Conservation (phyloP, 1,284 basidiomycete genomes). For the Heterobasidion irregulare region DNA sequence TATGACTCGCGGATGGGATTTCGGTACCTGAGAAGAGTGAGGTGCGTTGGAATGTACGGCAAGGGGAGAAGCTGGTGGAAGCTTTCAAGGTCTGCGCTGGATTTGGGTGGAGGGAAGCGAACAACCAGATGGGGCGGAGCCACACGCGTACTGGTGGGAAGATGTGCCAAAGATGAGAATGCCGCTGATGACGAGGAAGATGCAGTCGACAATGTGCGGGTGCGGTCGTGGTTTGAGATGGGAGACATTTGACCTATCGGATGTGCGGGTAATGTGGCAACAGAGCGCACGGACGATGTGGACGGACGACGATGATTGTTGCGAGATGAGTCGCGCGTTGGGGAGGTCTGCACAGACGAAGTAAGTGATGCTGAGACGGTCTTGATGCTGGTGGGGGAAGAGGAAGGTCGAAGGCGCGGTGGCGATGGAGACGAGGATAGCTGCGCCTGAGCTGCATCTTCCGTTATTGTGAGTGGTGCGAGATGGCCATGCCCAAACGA, state of each 20-base stretch:
- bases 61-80: constrained; percentile 62
- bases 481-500: constrained; percentile 41
- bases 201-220: constrained; percentile 58
- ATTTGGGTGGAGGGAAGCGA: constrained; percentile 48
- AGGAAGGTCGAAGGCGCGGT: neutral
- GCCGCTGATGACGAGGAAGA: constrained; percentile 52
- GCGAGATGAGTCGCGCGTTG: constrained; percentile 18
- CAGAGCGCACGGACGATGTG: constrained; percentile 57
- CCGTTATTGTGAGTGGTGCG: constrained; percentile 30
- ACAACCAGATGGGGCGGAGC: constrained; percentile 38
- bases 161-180: constrained; percentile 51
- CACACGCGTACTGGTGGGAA: constrained; percentile 42
- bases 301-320: constrained; percentile 40
- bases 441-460: constrained; percentile 37
- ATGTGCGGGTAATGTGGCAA: constrained; percentile 47
- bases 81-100: constrained; percentile 40
- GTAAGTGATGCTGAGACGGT: constrained; percentile 21
- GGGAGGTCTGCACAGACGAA: constrained; percentile 20
- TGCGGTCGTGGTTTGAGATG: constrained; percentile 37
- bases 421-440: constrained; percentile 31
- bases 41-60: constrained; percentile 60
- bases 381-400: constrained; percentile 20
- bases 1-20: constrained; percentile 62
- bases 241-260: constrained; percentile 22
- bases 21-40: constrained; percentile 54